Evolutionary conservation across 208 protist genomes (phyloP).

Genomic region (Acanthamoeba healyi): DNA sequence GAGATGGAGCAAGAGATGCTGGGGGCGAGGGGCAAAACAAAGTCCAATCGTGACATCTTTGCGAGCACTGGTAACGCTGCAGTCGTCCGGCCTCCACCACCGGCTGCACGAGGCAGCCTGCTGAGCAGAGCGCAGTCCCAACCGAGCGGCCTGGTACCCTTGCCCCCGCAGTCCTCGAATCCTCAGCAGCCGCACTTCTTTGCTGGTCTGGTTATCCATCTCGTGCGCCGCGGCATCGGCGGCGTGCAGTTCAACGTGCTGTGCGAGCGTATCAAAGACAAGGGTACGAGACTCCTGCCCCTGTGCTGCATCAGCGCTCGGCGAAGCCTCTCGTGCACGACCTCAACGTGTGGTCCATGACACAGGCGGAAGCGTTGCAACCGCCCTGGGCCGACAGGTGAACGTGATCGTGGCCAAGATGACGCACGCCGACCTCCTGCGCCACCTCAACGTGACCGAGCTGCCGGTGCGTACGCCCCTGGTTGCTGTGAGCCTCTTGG

Average conservation of each 20-base stretch:
- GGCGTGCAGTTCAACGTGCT: conserved; percentile 57
- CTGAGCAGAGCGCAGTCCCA: no score
- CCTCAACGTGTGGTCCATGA: neutral
- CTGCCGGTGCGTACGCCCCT: neutral
- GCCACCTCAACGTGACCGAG: neutral
- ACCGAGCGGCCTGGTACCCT: no score
- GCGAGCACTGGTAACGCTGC: no score
- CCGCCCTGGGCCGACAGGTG: neutral
- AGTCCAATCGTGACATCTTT: conserved; percentile 24
- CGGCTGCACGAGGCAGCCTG: no score
- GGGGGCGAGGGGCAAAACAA: neutral
- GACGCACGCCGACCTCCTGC: neutral
- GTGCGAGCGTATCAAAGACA: conserved; percentile 52
- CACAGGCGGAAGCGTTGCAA: neutral
- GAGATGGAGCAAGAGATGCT: neutral
- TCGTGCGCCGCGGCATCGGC: conserved; percentile 46
- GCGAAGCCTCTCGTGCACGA: no score
- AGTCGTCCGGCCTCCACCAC: no score
- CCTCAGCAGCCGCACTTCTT: conserved; percentile 18
- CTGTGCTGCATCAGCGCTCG: no score
- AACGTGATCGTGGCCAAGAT: neutral
- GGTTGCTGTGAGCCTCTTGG: neutral
- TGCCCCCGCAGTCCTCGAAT: neutral
- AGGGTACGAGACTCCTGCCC: no score
- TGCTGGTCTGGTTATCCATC: neutral